phyloP scores from a whole-genome alignment of 225 moss, liverwort and hornwort species.

The Anthoceros angustus region DNA sequence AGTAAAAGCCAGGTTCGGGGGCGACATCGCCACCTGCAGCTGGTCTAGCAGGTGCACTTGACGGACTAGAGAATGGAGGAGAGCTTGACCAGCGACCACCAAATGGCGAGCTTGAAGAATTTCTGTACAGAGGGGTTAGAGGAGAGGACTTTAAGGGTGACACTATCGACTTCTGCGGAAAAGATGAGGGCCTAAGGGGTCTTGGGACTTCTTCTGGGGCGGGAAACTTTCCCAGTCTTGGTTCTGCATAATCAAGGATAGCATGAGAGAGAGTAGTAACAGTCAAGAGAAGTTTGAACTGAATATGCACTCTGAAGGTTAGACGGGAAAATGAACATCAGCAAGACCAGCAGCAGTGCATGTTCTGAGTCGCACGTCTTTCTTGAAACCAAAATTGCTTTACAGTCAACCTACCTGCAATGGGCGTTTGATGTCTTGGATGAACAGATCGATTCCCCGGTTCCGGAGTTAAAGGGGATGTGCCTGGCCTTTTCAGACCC shows the following conservation, averaged over 20 bases:
- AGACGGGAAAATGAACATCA: neutral
- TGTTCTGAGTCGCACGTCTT: too few species aligned
- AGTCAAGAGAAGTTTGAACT: neutral
- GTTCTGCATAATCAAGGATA: neutral
- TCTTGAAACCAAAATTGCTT: too few species aligned
- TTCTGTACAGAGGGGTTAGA: neutral
- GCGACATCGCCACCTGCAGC: neutral
- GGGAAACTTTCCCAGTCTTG: neutral
- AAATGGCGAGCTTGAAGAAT: neutral
- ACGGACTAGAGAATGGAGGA: slow-evolving; percentile 12
- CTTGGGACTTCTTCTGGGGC: neutral
- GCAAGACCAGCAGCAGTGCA: neutral
- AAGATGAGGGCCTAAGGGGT: neutral
- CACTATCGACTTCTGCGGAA: neutral
- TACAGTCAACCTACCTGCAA: neutral
- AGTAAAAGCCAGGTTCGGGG: neutral
- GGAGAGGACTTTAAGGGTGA: neutral
- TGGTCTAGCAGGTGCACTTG: neutral
- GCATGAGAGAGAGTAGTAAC: neutral
- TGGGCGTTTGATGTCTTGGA: neutral
- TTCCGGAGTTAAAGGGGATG: neutral
- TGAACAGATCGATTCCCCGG: neutral
- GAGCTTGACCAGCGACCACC: neutral
- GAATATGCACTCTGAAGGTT: neutral
- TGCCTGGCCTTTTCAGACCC: neutral